Conservation (phyloP, 108 stramenopile genomes). For the Nannochloropsis gaditana region DNA sequence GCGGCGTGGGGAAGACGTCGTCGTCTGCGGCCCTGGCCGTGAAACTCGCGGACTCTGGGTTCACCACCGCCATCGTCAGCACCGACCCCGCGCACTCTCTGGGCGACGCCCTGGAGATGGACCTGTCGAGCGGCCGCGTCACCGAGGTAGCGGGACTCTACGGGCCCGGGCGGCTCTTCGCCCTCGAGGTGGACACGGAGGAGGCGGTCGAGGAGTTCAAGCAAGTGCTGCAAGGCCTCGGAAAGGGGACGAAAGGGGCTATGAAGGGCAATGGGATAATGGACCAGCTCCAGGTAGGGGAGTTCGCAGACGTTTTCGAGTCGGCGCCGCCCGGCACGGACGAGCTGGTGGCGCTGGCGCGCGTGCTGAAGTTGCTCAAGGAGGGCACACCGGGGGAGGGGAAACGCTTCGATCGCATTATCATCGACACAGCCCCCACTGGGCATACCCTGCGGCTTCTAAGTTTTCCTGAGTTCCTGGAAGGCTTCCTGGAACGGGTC, state of each 20-base stretch:
- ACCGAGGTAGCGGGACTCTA: neutral
- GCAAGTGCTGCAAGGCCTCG: conserved; percentile 18
- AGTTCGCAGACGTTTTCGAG: conserved; percentile 56
- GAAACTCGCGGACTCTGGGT: conserved; percentile 65
- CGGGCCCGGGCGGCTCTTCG: conserved; percentile 61
- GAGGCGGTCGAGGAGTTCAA: conserved; percentile 56
- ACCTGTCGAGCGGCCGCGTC: conserved; percentile 5
- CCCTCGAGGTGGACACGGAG: conserved; percentile 73
- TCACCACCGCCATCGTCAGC: conserved; percentile 68
- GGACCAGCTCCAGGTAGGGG: conserved; percentile 34
- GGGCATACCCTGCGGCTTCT: conserved; percentile 91
- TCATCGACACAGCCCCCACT: conserved; percentile 91
- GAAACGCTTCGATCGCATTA: conserved; percentile 70
- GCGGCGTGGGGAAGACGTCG: conserved; percentile 62
- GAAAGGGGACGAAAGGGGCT: conserved; percentile 23
- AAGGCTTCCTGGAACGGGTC: conserved; percentile 44
- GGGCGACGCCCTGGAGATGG: conserved; percentile 69
- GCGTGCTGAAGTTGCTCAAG: conserved; percentile 36
- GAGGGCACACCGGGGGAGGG: conserved; percentile 32
- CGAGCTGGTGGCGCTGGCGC: conserved; percentile 52
- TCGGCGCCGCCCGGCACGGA: conserved; percentile 53
- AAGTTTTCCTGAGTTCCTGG: conserved; percentile 48
- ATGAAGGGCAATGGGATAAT: conserved; percentile 20
- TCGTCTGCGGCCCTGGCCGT: conserved; percentile 74
- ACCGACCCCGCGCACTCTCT: conserved; percentile 95